Evolutionary conservation across 345 rosid genomes (phyloP), one percentile per base, ranked within the genome.

Genomic region (Moricandia arvensis): DNA sequence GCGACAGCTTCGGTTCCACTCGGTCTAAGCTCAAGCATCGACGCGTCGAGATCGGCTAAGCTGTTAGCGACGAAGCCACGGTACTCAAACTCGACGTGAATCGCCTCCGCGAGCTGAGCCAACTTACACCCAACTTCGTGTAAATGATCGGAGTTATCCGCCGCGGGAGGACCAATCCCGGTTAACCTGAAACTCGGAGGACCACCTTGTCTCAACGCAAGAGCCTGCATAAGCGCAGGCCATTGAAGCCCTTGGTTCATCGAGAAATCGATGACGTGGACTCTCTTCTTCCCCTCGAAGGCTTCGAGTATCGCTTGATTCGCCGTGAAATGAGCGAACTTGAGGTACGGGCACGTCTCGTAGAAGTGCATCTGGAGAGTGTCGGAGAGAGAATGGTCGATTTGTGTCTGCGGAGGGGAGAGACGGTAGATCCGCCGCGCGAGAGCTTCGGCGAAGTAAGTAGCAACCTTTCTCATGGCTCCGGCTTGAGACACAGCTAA

Each of bases 341-440:
- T 90, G 5, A 92, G 89, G n/a, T 92, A 92, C 1, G 97, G 97
- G 49, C 96, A 90, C n/a, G 94, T 82, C 79, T 92, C 96, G 59
- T 92, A 92, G 62, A 90, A 92, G 80, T 92, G 92, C 87, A 84
- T 84, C 90, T 92, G 87, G 17, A 92, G 90, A 59, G 85, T 66
- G 53, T 90, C 88, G 16, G 89, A 72, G 11, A 80, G 73, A 10
- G 88, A 80, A 15, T 74, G 85, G 43, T 90, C 91, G 6, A 86
- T 69, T 0, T 85, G 71, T 54, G 68, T 72, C 45, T 72, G 83
- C 10, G 97, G 92, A 8, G 96, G 96, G 53, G 71, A 84, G 1
- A 87, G 63, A 4, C 83, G 78, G 79, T 90, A 92, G 74, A 92
- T 90, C 75, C 90, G 80, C 8, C 96, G 86, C 35, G 96, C 96